These are phyloP conservation scores for Phytopythium delawarense DNA, from an alignment of 352 stramenopile species.

Conservation along the genomic window DNA sequence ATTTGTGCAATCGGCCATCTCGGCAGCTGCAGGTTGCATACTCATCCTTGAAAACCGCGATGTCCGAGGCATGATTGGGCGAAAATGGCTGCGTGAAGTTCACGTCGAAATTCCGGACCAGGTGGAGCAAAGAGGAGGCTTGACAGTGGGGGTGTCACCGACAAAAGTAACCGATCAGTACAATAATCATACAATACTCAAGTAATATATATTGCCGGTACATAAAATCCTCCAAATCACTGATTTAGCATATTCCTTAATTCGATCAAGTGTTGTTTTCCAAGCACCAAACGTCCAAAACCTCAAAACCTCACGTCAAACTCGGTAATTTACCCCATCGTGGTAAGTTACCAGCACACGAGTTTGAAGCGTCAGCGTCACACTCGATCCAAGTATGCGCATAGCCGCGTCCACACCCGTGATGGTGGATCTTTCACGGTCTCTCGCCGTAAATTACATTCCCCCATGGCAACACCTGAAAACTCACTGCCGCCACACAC, in stretches of 20 bases:
- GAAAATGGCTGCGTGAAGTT: too few relatives aligned
- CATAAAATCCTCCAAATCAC: too few relatives aligned
- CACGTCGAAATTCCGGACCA: too few relatives aligned
- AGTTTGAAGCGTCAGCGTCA: conserved; percentile 2
- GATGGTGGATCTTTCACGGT: conserved; percentile 7
- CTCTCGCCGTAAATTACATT: neutral
- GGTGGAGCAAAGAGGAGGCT: neutral
- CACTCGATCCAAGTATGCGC: neutral
- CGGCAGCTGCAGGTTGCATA: too few relatives aligned
- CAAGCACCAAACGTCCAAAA: neutral
- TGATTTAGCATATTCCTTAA: too few relatives aligned
- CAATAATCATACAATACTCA: too few relatives aligned
- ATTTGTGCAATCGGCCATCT: too few relatives aligned
- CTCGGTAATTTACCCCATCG: too few relatives aligned
- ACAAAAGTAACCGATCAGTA: neutral
- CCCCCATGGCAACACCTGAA: neutral
- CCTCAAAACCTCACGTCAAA: neutral
- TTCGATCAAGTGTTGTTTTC: too few relatives aligned
- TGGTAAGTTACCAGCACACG: neutral
- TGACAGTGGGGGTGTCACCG: conserved; percentile 5
- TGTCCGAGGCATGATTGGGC: too few relatives aligned
- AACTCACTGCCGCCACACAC: neutral
- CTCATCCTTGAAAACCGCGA: too few relatives aligned
- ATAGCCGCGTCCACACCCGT: neutral
- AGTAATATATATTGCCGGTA: too few relatives aligned